Base-by-base conservation (phyloP, 768 basidiomycete genomes). In the Agaricus sinodeliciosus region DNA sequence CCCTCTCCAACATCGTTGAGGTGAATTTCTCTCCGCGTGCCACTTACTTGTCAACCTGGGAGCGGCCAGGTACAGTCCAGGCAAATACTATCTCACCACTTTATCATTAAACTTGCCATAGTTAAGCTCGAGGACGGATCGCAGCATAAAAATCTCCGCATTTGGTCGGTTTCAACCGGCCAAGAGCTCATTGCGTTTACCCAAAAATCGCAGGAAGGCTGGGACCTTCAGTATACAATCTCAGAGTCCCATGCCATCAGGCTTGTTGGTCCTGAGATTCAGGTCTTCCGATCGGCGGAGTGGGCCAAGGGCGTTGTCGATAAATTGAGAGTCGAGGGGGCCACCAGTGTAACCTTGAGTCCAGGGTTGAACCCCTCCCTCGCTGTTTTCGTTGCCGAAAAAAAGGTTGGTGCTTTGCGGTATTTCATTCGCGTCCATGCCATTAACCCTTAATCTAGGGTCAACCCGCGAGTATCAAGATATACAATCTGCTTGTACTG, bases 11-110 rank as follows among this genome's bases (percentile, higher is more conserved):
- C 61, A 78, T 88, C 57, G 65, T 93, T 48, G 96, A 97, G 63
- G 66, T 97, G 60, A 79, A 79, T 61, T 96, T 99, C 70, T 98
- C 95, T 5, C 94, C 96, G 9, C 81, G 88, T 56, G 94, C 92
- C 36, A 92, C 89, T 0, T 97, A 91, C 68, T 64, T 99, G 40
- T 94, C 92, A 49, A 94, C 91, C 43, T 98, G 94, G 91, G 94
- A 97, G 71, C 82, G 96, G 54, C 90, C 87, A 59, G 74, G 84
- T 84, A 62, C 48, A 76, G 67, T 51, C 13, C 8, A 49, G 35
- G 8, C 31, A 31, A 31, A 3, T 11, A 2, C 7, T 31, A 8
- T 7, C 11, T 43, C 12, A 25, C 8, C 11, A 19, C 7, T 35
- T 42, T 28, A 36, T 18, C 15, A 41, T 25, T 9, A 41, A 39